phyloP scores from a whole-genome alignment of 257 asterid genomes.

The Orobanche coerulescens region DNA sequence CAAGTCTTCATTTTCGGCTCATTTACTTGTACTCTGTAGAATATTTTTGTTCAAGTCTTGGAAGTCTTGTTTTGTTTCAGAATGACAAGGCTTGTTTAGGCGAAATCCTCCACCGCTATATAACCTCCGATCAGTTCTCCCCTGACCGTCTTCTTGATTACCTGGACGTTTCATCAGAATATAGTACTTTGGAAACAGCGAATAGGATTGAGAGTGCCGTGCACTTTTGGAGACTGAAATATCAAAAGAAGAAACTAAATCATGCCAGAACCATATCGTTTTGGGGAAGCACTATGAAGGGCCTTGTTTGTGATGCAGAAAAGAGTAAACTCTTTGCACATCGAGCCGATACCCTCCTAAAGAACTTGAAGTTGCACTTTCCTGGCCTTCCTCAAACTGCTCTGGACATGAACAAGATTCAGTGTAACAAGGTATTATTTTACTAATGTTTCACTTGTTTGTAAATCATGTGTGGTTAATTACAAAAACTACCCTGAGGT shows the following conservation, averaged over 20 bases:
- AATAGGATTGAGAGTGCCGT: slow-evolving; percentile 69
- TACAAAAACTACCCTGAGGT: neutral
- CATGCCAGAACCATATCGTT: slow-evolving; percentile 36
- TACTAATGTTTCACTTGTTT: neutral
- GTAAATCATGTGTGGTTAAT: neutral
- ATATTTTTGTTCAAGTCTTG: neutral
- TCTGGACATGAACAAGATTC: slow-evolving; percentile 74
- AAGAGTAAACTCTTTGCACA: slow-evolving; percentile 55
- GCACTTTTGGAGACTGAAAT: slow-evolving; percentile 68
- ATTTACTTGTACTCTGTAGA: neutral
- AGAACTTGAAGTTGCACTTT: slow-evolving; percentile 60
- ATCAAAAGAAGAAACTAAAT: slow-evolving; percentile 40
- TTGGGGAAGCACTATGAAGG: slow-evolving; percentile 65
- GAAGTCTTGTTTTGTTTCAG: slow-evolving; percentile 30
- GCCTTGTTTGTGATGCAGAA: slow-evolving; percentile 42
- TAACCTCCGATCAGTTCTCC: slow-evolving; percentile 70
- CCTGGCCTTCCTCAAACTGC: slow-evolving; percentile 84
- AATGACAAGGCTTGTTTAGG: slow-evolving; percentile 82
- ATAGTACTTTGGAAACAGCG: slow-evolving; percentile 61
- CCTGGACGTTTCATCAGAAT: slow-evolving; percentile 75
- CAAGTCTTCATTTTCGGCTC: neutral
- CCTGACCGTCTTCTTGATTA: slow-evolving; percentile 64
- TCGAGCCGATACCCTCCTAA: slow-evolving; percentile 66
- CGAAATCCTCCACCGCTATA: slow-evolving; percentile 53
- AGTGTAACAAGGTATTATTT: slow-evolving; percentile 64